A percentile compares a stretch with the other conserved stretches of the same genome.
These are phyloP conservation scores for Gossypium gossypioides DNA, from an alignment of 441 rosid species.

Conservation along the genomic window DNA sequence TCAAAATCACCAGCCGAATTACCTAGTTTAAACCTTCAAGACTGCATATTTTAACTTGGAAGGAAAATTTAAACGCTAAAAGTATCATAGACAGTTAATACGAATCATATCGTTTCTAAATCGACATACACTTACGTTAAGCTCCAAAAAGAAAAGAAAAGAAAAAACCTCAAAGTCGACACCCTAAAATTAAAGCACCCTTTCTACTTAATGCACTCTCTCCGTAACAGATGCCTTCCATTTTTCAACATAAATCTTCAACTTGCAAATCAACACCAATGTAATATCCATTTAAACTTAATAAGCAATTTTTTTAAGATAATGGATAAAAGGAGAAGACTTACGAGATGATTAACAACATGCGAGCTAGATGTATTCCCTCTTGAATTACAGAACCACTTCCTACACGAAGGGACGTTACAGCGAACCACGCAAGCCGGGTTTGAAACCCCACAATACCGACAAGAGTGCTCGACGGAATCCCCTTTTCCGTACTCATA, in stretches of 20 bases:
- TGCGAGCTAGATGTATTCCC: constrained; percentile 98
- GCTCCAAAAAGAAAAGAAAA: neutral
- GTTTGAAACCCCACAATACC: constrained; percentile 93
- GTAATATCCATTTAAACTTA: neutral
- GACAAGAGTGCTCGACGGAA: constrained; percentile 86
- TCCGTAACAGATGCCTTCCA: neutral
- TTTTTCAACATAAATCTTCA: neutral
- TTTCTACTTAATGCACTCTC: neutral
- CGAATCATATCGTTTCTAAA: neutral
- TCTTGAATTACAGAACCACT: constrained; percentile 98
- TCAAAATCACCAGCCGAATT: neutral
- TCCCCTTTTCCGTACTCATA: constrained; percentile 72
- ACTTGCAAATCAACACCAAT: neutral
- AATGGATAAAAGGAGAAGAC: constrained; percentile 18
- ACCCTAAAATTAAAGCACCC: neutral
- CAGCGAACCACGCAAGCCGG: constrained; percentile 97
- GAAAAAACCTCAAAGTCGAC: neutral
- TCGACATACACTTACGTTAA: neutral
- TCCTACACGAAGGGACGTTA: constrained; percentile 91
- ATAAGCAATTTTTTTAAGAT: neutral
- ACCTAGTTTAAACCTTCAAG: neutral
- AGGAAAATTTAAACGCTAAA: neutral
- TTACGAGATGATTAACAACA: constrained; percentile 89
- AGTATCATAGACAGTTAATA: neutral
- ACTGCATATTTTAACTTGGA: neutral